These are phyloP conservation scores for Bocquillonia castaneifolia DNA, from an alignment of 441 rosid species.

Conservation along the genomic window DNA sequence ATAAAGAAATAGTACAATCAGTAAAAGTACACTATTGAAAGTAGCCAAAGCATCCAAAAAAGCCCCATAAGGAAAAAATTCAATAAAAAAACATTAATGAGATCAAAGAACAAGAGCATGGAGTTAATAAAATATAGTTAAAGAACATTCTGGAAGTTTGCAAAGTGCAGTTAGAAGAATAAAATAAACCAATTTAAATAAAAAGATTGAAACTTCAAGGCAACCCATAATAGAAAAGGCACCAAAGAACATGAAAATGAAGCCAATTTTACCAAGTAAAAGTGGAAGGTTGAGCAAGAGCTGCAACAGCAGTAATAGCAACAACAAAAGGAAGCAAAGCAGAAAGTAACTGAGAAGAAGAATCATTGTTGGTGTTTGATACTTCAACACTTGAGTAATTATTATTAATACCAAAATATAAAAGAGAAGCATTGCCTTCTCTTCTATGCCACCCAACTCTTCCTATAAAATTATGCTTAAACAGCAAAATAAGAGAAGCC, in stretches of 20 bases:
- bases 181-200: too few species aligned
- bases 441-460: constrained; percentile 52
- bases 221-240: neutral
- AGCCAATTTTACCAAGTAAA: constrained; percentile 66
- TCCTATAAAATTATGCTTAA: constrained; percentile 28
- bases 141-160: constrained; percentile 2
- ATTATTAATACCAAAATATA: constrained; percentile 43
- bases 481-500: neutral
- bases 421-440: constrained; percentile 45
- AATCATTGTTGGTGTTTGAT: neutral
- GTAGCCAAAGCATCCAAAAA: too few species aligned
- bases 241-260: neutral
- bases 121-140: neutral
- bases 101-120: neutral
- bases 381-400: constrained; percentile 31
- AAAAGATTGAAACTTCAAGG: too few species aligned
- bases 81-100: neutral
- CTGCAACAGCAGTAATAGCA: constrained; percentile 73
- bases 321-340: constrained; percentile 93
- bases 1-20: too few species aligned
- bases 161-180: neutral
- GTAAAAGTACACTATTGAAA: too few species aligned
- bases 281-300: constrained; percentile 71
- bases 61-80: neutral
- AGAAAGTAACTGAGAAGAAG: constrained; percentile 60